Base-by-base conservation (phyloP, 2,329 filamentous ascomycete species). In the Aspergillus flavus region DNA sequence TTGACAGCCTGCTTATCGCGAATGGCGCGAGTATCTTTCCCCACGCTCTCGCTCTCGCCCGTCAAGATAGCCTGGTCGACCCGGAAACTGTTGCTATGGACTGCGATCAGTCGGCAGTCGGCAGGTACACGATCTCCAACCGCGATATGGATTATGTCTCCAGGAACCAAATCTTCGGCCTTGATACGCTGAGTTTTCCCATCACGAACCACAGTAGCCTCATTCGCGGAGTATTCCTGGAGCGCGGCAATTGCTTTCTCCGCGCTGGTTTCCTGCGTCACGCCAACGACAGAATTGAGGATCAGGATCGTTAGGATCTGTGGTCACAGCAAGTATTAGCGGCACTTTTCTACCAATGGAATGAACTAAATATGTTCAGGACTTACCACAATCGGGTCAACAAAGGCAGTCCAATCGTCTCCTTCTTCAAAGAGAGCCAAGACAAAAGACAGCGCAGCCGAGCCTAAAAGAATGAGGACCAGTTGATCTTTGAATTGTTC, bases 401-500 rank as follows among this genome's bases (percentile, higher is more conserved):
- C 95, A 78, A 99, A 99, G 41, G 94, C 95, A 67, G 93, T 94
- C 93, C 93, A 97, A 72, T 93, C 95, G 72, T 94, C 93, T 65
- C 91, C 91, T 52, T 95, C 91, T 77, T 99, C 95, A 71, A 99
- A 93, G 14, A 99, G 85, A 30, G 95, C 95, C 66, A 99, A 84
- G 30, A 94, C 88, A 76, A 99, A 98, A 2, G 95, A 98, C 41
- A 99, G 90, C 23, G 91, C 93, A 12, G 95, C 95, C 43, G 94
- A 98, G 60, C 89, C 95, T 57, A 99, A 87, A 26, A 99, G 85
- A 71, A 99, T 99, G 59, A 99, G 87, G 70, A 99, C 95, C 55
- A 99, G 88, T 80, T 99, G 95, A 77, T 99, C 95, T 81, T 99
- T 97, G 86, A 99, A 99, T 79, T 99, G 95, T 81, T 99, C 95